These are phyloP conservation scores for Chlamydomonas schloesseri DNA, from an alignment of 139 green algal genomes.

Conservation along the genomic window DNA sequence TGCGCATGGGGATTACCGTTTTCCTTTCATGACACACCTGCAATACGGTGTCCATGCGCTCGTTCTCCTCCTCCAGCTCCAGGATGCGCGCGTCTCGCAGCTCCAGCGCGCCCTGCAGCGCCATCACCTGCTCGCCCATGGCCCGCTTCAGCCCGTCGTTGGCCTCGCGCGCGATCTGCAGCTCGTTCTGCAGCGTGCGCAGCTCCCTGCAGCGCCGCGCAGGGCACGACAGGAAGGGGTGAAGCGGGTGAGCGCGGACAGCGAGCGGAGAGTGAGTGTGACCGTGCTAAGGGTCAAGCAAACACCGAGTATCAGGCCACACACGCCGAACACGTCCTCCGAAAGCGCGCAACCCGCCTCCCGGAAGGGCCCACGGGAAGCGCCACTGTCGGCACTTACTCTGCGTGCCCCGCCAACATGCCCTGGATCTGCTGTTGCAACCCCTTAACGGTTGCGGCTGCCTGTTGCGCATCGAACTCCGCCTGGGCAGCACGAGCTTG, in stretches of 20 bases:
- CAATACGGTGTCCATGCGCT: constrained; percentile 37
- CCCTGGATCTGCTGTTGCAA: constrained; percentile 31
- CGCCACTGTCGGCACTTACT: background rate
- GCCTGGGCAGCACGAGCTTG: background rate
- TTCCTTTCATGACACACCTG: too few relatives aligned
- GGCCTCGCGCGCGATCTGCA: constrained; percentile 26
- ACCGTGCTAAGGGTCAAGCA: too few relatives aligned
- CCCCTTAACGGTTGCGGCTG: background rate
- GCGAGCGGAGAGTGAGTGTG: too few relatives aligned
- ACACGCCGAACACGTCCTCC: too few relatives aligned
- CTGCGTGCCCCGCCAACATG: constrained; percentile 14
- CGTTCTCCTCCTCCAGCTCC: constrained; percentile 37
- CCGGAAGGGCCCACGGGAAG: too few relatives aligned
- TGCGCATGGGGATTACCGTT: too few relatives aligned
- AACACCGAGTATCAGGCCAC: too few relatives aligned
- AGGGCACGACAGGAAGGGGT: too few relatives aligned
- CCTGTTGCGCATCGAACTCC: background rate
- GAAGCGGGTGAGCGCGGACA: too few relatives aligned
- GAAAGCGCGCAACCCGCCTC: too few relatives aligned
- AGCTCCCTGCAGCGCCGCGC: background rate
- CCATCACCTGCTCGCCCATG: constrained; percentile 24
- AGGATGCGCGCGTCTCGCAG: constrained; percentile 20
- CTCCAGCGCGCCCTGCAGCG: constrained; percentile 2
- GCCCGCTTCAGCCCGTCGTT: constrained; percentile 28
- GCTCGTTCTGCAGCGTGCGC: constrained; percentile 24